A percentile compares a stretch with the other conserved stretches of the same genome.
phyloP scores from a whole-genome alignment of 2,329 filamentous ascomycete genomes.

The Trichoderma harzianum region DNA sequence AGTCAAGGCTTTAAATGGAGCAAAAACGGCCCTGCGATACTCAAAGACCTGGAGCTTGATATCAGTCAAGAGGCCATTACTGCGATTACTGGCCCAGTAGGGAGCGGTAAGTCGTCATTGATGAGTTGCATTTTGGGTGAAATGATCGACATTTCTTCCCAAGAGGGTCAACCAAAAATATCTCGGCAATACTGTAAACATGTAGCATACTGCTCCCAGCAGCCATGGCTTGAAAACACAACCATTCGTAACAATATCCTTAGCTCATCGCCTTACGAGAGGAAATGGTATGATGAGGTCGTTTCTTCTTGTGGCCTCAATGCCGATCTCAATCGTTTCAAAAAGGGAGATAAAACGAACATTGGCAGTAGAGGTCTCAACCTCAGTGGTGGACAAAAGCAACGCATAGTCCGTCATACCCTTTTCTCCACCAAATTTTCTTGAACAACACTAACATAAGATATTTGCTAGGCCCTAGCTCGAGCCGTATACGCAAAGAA shows the following conservation, averaged over 20 bases:
- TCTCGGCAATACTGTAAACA: not conserved
- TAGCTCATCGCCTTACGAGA: conserved; percentile 22
- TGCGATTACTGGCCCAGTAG: conserved; percentile 16
- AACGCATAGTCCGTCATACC: conserved; percentile 35
- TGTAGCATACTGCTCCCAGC: conserved; percentile 20
- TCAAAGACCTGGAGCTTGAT: conserved; percentile 16
- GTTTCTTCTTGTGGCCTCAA: conserved; percentile 35
- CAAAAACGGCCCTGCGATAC: not conserved
- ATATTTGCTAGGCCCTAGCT: conserved; percentile 37
- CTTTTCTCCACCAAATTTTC: not conserved
- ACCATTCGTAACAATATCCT: conserved; percentile 20
- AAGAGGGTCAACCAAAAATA: not conserved
- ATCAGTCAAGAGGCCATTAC: conserved; percentile 15
- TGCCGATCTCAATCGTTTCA: conserved; percentile 32
- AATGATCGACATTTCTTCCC: not conserved
- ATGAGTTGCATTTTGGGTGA: conserved; percentile 16
- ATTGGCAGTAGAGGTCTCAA: conserved; percentile 42
- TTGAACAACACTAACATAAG: not conserved
- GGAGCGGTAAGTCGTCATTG: conserved; percentile 19
- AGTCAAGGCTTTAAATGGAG: conserved; percentile 11
- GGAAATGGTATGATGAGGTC: conserved; percentile 30
- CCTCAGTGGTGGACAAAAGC: conserved; percentile 44
- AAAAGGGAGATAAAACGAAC: conserved; percentile 33
- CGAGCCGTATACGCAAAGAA: conserved; percentile 43
- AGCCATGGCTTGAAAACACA: conserved; percentile 16